phyloP scores from a whole-genome alignment of 345 rosid genomes.

The Iberis pinnata region DNA sequence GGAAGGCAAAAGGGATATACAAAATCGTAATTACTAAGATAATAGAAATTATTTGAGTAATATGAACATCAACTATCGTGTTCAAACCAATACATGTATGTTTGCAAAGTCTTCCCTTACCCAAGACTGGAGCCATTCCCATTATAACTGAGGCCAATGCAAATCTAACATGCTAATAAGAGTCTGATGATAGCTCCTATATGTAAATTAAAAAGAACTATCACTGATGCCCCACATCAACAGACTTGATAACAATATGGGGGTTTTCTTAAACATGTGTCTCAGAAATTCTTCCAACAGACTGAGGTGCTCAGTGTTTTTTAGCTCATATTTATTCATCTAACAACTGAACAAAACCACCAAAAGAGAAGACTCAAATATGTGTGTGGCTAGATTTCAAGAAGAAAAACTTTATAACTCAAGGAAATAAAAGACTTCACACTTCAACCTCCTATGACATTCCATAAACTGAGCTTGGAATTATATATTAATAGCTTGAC shows the following conservation, averaged over 20 bases:
- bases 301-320: constrained; percentile 51
- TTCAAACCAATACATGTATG: neutral
- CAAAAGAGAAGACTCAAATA: neutral
- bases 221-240: no score
- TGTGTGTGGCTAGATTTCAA: neutral
- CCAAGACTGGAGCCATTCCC: constrained; percentile 98
- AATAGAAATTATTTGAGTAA: neutral
- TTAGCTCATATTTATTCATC: constrained; percentile 59
- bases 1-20: no score
- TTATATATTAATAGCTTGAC: constrained; percentile 64
- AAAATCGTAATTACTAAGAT: no score
- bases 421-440: constrained; percentile 20
- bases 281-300: constrained; percentile 74
- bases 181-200: constrained; percentile 93
- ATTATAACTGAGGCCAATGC: constrained; percentile 95
- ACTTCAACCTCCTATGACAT: constrained; percentile 74
- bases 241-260: no score
- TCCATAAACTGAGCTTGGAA: constrained; percentile 58
- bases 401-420: neutral
- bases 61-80: neutral
- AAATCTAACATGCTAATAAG: constrained; percentile 95
- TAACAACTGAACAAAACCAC: constrained; percentile 51
- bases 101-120: constrained; percentile 34
- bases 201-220: constrained; percentile 32
- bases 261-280: no score